Evolutionary conservation across 116 monocot species (phyloP).

Genomic region (Thalassia testudinum): DNA sequence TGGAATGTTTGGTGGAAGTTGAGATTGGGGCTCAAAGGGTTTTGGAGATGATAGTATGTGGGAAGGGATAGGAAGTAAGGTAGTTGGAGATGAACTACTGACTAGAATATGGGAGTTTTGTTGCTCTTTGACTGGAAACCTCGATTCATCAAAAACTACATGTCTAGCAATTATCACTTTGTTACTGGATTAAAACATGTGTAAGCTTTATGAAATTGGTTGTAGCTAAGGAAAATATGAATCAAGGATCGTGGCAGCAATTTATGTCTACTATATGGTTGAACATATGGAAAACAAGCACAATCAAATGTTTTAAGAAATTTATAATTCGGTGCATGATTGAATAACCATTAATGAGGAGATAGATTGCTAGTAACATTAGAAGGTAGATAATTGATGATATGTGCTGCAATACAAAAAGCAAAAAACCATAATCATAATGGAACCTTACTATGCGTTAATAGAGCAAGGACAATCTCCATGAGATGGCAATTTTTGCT

Average conservation of each 20-base stretch:
- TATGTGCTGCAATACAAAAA: neutral
- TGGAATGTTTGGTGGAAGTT: neutral
- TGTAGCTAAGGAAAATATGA: neutral
- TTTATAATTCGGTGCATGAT: neutral
- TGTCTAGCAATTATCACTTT: neutral
- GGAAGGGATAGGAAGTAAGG: no score
- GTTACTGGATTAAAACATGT: neutral
- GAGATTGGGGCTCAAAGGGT: no score
- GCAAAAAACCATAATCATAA: neutral
- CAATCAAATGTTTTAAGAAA: neutral
- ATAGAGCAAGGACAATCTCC: neutral
- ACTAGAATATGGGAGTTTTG: neutral
- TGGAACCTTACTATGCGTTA: neutral
- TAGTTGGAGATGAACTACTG: no score
- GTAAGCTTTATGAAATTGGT: neutral
- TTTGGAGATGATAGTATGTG: no score
- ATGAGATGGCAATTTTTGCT: slow-evolving; percentile 1
- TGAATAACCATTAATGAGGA: neutral
- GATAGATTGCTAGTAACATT: no score
- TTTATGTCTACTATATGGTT: neutral
- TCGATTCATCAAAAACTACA: slow-evolving; percentile 2
- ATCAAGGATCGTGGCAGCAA: neutral
- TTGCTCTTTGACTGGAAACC: neutral
- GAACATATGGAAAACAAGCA: slow-evolving; percentile 4
- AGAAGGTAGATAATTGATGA: slow-evolving; percentile 2